Evolutionary conservation across 495 filamentous ascomycete species (phyloP).

Genomic region (Penicillium steckii): DNA sequence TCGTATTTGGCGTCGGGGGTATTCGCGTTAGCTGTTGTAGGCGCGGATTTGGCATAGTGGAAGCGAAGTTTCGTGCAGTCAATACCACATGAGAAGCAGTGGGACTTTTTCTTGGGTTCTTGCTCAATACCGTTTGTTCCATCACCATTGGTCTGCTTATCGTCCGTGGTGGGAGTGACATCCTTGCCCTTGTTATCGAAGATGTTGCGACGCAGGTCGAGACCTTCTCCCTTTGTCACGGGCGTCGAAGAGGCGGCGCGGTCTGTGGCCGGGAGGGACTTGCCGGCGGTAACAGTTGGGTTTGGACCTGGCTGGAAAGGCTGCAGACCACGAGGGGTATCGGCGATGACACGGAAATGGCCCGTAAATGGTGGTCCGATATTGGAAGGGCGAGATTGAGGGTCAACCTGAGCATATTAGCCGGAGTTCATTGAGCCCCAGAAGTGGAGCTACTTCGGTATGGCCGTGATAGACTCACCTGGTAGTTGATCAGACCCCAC

Average conservation of each 20-base stretch:
- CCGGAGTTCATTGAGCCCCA: background rate
- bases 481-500: conserved; percentile 98
- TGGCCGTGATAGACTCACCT: conserved; percentile 55
- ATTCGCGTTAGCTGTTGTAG: conserved; percentile 54
- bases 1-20: conserved; percentile 70
- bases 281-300: conserved; percentile 69
- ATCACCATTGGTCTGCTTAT: conserved; percentile 78
- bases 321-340: conserved; percentile 92
- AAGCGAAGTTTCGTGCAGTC: conserved; percentile 93
- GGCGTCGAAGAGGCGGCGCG: conserved; percentile 70
- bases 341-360: conserved; percentile 91
- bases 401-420: conserved; percentile 70
- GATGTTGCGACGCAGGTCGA: conserved; percentile 90
- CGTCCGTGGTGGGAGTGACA: conserved; percentile 55
- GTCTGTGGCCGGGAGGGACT: conserved; percentile 66
- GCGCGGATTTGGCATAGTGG: conserved; percentile 67
- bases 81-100: conserved; percentile 87
- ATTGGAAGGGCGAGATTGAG: conserved; percentile 89
- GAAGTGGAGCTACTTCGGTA: background rate
- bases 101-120: conserved; percentile 65
- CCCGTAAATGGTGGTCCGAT: conserved; percentile 96
- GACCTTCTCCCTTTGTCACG: conserved; percentile 75
- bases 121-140: conserved; percentile 61
- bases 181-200: conserved; percentile 93
- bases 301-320: conserved; percentile 88